Evolutionary conservation across 345 rosid species (phyloP).

Genomic region (Gossypium thurberi): DNA sequence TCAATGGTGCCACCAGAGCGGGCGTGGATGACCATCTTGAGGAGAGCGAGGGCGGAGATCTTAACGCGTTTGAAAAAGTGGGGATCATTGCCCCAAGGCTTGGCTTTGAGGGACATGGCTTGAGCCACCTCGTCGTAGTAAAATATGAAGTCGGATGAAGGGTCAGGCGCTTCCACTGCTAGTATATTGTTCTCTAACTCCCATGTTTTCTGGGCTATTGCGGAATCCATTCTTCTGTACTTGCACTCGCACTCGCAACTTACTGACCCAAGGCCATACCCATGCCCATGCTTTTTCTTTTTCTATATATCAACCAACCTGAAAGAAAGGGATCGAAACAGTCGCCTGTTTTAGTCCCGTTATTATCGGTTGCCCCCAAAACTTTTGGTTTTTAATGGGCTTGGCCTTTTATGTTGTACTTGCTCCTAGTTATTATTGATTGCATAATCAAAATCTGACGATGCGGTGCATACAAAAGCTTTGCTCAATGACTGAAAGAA

Average conservation of each 20-base stretch:
- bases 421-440: not conserved
- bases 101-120: conserved; percentile 65
- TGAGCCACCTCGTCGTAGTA: conserved; percentile 65
- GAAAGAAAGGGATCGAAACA: too few species aligned
- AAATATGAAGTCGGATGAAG: conserved; percentile 69
- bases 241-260: not conserved
- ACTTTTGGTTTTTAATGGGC: not conserved
- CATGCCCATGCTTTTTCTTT: not conserved
- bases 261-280: not conserved
- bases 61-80: conserved; percentile 93
- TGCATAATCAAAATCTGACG: too few species aligned
- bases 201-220: conserved; percentile 93
- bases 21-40: conserved; percentile 99
- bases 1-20: conserved; percentile 99
- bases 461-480: too few species aligned
- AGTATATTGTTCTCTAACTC: conserved; percentile 90
- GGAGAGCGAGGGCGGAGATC: conserved; percentile 94
- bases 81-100: conserved; percentile 88
- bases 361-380: not conserved
- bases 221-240: conserved; percentile 25
- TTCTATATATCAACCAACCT: not conserved
- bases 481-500: too few species aligned
- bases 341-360: too few species aligned
- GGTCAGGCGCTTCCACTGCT: conserved; percentile 42
- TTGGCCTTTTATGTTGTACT: not conserved